Percentiles rank a stretch among this genome's conserved stretches.
These are phyloP conservation scores for Ceratocystis variospora DNA, from an alignment of 2,329 filamentous ascomycete genomes.

Conservation along the genomic window DNA sequence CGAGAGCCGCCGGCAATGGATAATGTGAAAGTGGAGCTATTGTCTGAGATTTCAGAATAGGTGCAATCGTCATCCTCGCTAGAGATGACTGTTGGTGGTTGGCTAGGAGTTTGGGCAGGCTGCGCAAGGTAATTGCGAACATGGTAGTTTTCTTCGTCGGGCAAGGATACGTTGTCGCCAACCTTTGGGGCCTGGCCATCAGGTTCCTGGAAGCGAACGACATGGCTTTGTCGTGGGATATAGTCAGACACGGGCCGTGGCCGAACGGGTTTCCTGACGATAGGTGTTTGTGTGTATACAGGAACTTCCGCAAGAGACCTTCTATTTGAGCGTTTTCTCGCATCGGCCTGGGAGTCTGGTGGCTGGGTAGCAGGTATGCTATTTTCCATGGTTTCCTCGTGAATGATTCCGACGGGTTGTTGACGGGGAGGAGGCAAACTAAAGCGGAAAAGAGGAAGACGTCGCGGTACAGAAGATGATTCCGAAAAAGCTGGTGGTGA, in stretches of 20 bases:
- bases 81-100: constrained; percentile 21
- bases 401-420: constrained; percentile 13
- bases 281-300: background rate
- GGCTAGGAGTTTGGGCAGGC: background rate
- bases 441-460: constrained; percentile 18
- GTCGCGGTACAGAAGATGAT: constrained; percentile 7
- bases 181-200: background rate
- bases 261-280: constrained; percentile 20
- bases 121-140: constrained; percentile 15
- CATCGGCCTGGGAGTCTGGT: background rate
- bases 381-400: constrained; percentile 14
- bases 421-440: constrained; percentile 13
- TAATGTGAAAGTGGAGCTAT: constrained; percentile 25
- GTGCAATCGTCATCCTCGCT: constrained; percentile 37
- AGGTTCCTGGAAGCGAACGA: constrained; percentile 34
- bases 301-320: constrained; percentile 9
- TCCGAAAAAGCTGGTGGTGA: constrained; percentile 27
- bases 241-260: constrained; percentile 29
- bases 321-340: constrained; percentile 4
- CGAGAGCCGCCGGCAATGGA: constrained; percentile 22
- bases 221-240: constrained; percentile 29
- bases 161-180: constrained; percentile 10
- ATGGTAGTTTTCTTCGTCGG: constrained; percentile 16
- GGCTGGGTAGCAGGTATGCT: background rate
- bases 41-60: constrained; percentile 34